Percentiles rank a stretch among this genome's conserved stretches.
phyloP scores from a whole-genome alignment of 1,284 basidiomycete genomes.

The Leccinum solheimii region DNA sequence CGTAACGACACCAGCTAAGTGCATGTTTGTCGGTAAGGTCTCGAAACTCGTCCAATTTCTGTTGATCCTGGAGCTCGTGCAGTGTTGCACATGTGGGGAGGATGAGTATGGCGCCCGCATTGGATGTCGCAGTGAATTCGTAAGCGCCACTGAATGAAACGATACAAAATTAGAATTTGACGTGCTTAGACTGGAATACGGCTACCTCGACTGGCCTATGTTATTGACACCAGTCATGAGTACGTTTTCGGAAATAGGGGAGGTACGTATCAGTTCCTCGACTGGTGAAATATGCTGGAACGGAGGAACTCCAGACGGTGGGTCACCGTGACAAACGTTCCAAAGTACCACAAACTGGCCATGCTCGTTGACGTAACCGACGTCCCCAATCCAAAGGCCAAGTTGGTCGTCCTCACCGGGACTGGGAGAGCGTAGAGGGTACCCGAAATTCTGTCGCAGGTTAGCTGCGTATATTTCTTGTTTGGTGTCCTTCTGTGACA shows the following conservation, averaged over 20 bases:
- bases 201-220: background rate
- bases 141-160: background rate
- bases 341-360: background rate
- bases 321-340: background rate
- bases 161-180: background rate
- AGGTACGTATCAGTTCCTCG: background rate
- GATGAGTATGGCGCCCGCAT: background rate
- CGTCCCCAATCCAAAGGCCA: background rate
- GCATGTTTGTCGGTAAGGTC: background rate
- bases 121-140: background rate
- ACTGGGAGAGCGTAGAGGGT: background rate
- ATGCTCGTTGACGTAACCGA: background rate
- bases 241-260: background rate
- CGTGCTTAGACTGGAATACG: background rate
- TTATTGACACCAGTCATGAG: background rate
- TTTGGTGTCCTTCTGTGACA: background rate
- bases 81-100: background rate
- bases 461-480: background rate
- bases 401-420: background rate
- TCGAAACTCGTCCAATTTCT: background rate
- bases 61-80: background rate
- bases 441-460: background rate
- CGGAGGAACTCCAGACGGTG: background rate
- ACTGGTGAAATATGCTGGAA: background rate
- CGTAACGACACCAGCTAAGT: background rate